These are phyloP conservation scores for Zizania latifolia DNA, from an alignment of 176 grass and related monocot genomes.

Conservation along the genomic window DNA sequence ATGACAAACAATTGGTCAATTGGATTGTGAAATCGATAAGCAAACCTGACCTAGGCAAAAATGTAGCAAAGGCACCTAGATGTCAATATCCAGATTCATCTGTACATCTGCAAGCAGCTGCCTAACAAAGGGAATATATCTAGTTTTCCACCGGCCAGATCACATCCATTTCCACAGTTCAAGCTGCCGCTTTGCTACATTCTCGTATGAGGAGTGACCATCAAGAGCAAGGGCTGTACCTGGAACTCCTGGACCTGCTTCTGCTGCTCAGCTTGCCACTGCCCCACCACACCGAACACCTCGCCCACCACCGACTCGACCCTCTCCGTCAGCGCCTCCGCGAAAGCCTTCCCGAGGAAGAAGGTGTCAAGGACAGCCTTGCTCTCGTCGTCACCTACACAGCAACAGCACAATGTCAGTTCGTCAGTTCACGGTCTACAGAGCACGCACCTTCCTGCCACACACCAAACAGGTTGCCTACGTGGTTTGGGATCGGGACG, in stretches of 20 bases:
- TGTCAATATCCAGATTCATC: background rate
- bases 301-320: conserved; percentile 79
- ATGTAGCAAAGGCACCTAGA: too few relatives aligned
- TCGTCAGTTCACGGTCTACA: background rate
- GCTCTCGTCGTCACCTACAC: conserved; percentile 64
- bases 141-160: background rate
- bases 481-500: conserved; percentile 42
- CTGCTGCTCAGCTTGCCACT: conserved; percentile 94
- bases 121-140: background rate
- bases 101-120: background rate
- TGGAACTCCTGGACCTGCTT: conserved; percentile 83
- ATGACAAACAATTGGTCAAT: background rate
- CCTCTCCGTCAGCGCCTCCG: conserved; percentile 76
- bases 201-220: background rate
- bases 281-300: conserved; percentile 75
- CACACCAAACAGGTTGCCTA: conserved; percentile 3
- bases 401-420: background rate
- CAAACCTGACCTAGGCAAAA: background rate
- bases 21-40: background rate
- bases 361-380: conserved; percentile 86
- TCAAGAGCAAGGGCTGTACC: conserved; percentile 20
- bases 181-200: background rate
- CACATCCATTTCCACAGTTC: background rate
- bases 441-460: background rate
- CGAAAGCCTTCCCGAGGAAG: conserved; percentile 91